Base-by-base conservation (phyloP, 1,284 basidiomycete genomes). In the Xerocomus minutiporus region DNA sequence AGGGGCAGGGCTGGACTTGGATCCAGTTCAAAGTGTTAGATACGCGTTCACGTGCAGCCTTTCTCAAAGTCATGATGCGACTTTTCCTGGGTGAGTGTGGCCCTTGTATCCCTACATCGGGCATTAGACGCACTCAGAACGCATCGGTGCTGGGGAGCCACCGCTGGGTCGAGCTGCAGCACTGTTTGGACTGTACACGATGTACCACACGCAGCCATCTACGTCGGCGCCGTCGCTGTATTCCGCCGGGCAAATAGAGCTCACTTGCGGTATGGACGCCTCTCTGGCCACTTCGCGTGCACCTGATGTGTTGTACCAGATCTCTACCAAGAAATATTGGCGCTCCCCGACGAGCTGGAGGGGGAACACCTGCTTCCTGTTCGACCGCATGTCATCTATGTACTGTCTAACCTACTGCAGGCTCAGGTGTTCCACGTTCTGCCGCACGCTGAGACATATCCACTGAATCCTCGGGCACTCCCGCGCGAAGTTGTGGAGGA, bases 21-120 rank as follows among this genome's bases (percentile, higher is more conserved):
- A 69, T 88, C 46, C 86, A 89, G 61, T 77, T 90, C 68, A 83
- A 79, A 61, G 79, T 82, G 2, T 80, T 86, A 55, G 87, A 91
- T 58, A 69, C 74, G 35, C 75, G 84, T 46, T 72, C 82, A 23
- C 77, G 88, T 35, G 79, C 84, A 42, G 63, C 71, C 0, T 86
- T 86, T 65, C 66, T 89, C 36, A 72, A 72, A 34, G 73, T 80
- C 9, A 77, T 80, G 2, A 68, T 77, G 51, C 73, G 87, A 43
- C 66, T 89, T n/a, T 85, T 91, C 61, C 67, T 81, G 39, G 86
- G 88, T 87, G 59, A 47, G 77, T 38, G 17, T 28, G 13, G 44
- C 29, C 36, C 2, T 15, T 20, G 3, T 35, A 17, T 25, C 25
- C 20, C 40, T 12, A 31, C 25, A 5, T 42, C 20, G 17, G 20